phyloP scores from a whole-genome alignment of 805 yeast genomes.

The Jamesozyma lodderae region DNA sequence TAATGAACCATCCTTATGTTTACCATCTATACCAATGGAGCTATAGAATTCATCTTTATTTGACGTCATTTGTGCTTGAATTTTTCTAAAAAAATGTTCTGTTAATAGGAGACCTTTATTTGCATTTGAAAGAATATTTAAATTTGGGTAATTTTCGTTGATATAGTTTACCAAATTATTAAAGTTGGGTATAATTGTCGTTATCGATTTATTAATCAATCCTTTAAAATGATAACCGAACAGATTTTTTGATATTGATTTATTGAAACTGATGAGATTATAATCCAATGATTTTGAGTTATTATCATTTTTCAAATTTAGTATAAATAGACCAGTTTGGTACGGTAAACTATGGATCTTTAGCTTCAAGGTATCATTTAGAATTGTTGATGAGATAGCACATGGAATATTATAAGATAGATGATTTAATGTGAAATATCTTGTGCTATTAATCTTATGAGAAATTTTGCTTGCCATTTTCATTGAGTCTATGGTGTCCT shows the following conservation, averaged over 20 bases:
- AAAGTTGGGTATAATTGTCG: conserved; percentile 56
- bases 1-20: conserved; percentile 56
- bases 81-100: conserved; percentile 77
- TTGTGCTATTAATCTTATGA: conserved; percentile 40
- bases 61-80: conserved; percentile 36
- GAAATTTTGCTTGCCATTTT: conserved; percentile 32
- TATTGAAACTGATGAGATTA: conserved; percentile 60
- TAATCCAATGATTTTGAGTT: conserved; percentile 34
- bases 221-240: conserved; percentile 53
- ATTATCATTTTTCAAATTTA: conserved; percentile 27
- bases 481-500: conserved; percentile 13
- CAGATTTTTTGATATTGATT: conserved; percentile 64
- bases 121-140: conserved; percentile 33
- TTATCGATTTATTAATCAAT: conserved; percentile 40
- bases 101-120: conserved; percentile 67
- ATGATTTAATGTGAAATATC: conserved; percentile 57
- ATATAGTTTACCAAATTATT: conserved; percentile 29
- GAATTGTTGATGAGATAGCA: conserved; percentile 56
- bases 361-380: conserved; percentile 41
- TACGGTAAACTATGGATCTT: conserved; percentile 75
- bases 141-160: conserved; percentile 28
- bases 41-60: conserved; percentile 43
- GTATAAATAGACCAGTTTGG: conserved; percentile 74
- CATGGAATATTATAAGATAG: conserved; percentile 51
- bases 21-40: conserved; percentile 57